Conservation (phyloP, 1,284 basidiomycete species). For the Ganoderma boninense region DNA sequence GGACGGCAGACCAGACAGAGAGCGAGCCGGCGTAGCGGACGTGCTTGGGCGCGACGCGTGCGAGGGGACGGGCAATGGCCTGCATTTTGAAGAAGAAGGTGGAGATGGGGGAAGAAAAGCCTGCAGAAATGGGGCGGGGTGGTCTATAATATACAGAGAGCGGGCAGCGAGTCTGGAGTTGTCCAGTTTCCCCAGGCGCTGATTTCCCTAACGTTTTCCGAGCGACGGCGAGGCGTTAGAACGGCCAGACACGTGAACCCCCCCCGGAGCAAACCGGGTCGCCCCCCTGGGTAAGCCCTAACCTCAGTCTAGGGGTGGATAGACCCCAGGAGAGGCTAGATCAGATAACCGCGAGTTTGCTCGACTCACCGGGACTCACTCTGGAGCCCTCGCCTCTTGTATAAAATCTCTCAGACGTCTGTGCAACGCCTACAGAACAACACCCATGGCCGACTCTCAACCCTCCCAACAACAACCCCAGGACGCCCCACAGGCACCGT, state of each 20-base stretch:
- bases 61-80: conserved; percentile 46
- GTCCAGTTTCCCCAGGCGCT: not conserved
- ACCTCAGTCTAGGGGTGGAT: conserved; percentile 16
- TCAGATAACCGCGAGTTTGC: conserved; percentile 24
- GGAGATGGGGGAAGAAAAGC: conserved; percentile 21
- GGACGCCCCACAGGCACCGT: conserved; percentile 34
- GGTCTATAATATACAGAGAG: conserved; percentile 22
- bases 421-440: conserved; percentile 15
- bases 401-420: conserved; percentile 22
- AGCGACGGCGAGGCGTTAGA: conserved; percentile 29
- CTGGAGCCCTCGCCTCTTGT: conserved; percentile 23
- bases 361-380: conserved; percentile 26
- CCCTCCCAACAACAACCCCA: conserved; percentile 20
- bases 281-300: conserved; percentile 21
- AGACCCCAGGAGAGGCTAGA: conserved; percentile 25
- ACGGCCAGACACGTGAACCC: conserved; percentile 22
- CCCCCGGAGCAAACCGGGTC: conserved; percentile 16
- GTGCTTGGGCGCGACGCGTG: conserved; percentile 41
- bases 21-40: conserved; percentile 48
- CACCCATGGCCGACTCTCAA: conserved; percentile 27
- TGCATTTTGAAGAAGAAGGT: conserved; percentile 40
- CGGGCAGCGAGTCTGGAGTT: conserved; percentile 13
- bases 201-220: conserved; percentile 7
- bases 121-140: conserved; percentile 15
- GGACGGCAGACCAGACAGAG: conserved; percentile 87